These are phyloP conservation scores for Ophiostoma ulmi DNA, from an alignment of 2,329 filamentous ascomycete species.

Conservation along the genomic window DNA sequence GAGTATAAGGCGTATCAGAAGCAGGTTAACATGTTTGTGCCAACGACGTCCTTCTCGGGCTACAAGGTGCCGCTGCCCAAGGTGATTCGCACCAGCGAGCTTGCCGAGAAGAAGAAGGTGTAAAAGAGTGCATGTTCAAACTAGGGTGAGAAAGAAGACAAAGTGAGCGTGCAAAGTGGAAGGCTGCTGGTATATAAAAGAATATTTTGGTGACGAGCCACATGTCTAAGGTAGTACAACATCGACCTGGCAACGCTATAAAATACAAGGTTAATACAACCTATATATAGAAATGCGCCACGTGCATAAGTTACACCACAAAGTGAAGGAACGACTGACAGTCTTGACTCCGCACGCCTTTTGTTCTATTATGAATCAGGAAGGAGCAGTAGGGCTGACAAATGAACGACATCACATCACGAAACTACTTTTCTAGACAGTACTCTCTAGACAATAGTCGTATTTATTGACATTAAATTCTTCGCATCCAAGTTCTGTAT, in stretches of 20 bases:
- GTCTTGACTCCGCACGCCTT: too few relatives aligned
- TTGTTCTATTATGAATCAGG: not conserved
- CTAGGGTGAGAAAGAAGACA: not conserved
- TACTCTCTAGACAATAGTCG: too few relatives aligned
- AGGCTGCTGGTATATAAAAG: not conserved
- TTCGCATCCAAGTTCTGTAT: too few relatives aligned
- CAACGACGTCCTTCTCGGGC: conserved; percentile 45
- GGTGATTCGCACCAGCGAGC: conserved; percentile 48
- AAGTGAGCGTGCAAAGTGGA: not conserved
- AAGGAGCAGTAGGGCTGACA: not conserved
- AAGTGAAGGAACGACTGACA: not conserved
- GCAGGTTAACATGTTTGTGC: conserved; percentile 78
- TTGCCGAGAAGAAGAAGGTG: conserved; percentile 44
- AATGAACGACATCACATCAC: not conserved
- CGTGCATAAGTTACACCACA: not conserved
- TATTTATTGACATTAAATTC: too few relatives aligned
- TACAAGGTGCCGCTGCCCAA: conserved; percentile 44
- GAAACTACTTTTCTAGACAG: too few relatives aligned
- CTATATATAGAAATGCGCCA: not conserved
- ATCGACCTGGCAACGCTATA: not conserved
- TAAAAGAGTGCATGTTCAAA: not conserved
- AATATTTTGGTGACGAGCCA: not conserved
- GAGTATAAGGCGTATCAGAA: conserved; percentile 83
- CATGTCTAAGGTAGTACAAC: not conserved
- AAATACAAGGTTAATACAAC: not conserved